Conservation (phyloP, 2,329 filamentous ascomycete genomes). For the Diaporthe australafricana region DNA sequence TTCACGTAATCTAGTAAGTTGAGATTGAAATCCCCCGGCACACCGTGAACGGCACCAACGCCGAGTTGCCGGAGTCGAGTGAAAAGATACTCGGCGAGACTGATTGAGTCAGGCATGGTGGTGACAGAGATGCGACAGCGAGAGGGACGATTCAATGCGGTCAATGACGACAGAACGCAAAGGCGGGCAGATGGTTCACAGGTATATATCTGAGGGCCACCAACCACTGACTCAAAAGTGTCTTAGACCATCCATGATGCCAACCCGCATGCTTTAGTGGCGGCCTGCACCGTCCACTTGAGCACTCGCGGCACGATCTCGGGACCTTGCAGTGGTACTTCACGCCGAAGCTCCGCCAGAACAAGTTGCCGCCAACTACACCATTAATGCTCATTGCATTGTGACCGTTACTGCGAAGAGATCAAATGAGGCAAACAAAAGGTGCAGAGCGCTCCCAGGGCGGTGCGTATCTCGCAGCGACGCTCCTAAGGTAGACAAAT, state of each 20-base stretch:
- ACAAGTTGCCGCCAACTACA: not conserved
- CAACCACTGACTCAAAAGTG: not conserved
- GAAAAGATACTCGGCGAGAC: conserved; percentile 2
- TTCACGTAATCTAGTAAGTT: not conserved
- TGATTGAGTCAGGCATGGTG: not conserved
- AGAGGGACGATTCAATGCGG: not conserved
- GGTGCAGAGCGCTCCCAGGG: not conserved
- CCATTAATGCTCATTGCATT: not conserved
- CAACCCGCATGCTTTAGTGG: not conserved
- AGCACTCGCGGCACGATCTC: too few species aligned
- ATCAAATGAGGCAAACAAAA: not conserved
- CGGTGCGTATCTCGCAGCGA: not conserved
- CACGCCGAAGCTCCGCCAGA: not conserved
- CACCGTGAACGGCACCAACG: not conserved
- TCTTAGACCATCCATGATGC: not conserved
- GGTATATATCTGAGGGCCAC: not conserved
- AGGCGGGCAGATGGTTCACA: not conserved
- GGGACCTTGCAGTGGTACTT: too few species aligned
- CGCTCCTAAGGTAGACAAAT: not conserved
- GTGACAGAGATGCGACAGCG: not conserved
- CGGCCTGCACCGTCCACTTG: not conserved
- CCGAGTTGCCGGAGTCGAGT: conserved; percentile 9
- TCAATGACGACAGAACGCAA: not conserved
- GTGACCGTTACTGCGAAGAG: not conserved
- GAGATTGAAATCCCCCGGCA: not conserved